Percentiles rank a stretch among this genome's conserved stretches.
Evolutionary conservation across 805 yeast genomes (phyloP).

Genomic region (Brettanomyces bruxellensis): DNA sequence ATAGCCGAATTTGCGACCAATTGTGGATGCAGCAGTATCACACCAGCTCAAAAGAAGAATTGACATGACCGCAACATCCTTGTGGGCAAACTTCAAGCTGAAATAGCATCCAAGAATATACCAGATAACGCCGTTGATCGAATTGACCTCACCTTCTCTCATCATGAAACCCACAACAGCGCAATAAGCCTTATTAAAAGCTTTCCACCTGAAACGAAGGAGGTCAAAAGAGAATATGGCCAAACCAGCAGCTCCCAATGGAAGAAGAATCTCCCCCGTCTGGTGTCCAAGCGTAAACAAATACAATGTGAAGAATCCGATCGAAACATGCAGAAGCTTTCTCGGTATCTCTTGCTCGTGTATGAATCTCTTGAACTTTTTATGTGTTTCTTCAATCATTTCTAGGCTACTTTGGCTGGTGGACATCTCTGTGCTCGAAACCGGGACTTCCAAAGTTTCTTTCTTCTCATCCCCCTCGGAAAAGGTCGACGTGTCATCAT

Average conservation of each 20-base stretch:
- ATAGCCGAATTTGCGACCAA: slow-evolving; percentile 82
- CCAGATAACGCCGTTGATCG: slow-evolving; percentile 82
- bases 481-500: slow-evolving; percentile 1
- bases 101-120: slow-evolving; percentile 71
- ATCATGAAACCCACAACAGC: slow-evolving; percentile 67
- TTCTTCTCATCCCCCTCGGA: neutral
- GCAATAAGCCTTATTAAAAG: slow-evolving; percentile 62
- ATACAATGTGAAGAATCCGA: slow-evolving; percentile 73
- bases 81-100: slow-evolving; percentile 62
- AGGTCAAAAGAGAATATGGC: slow-evolving; percentile 55
- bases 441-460: neutral
- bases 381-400: slow-evolving; percentile 17
- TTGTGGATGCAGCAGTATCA: slow-evolving; percentile 92
- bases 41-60: slow-evolving; percentile 88
- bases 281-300: slow-evolving; percentile 57
- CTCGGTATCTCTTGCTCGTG: slow-evolving; percentile 82
- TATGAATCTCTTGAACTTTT: slow-evolving; percentile 20
- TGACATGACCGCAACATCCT: slow-evolving; percentile 73
- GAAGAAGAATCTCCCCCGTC: slow-evolving; percentile 47
- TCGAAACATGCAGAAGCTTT: slow-evolving; percentile 79
- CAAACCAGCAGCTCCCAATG: slow-evolving; percentile 46
- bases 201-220: slow-evolving; percentile 50
- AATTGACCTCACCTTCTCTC: slow-evolving; percentile 70
- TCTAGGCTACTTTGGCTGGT: slow-evolving; percentile 1
- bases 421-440: neutral